These are phyloP conservation scores for Colletotrichum sp. DNA, from an alignment of 2,329 filamentous ascomycete species.

Conservation along the genomic window DNA sequence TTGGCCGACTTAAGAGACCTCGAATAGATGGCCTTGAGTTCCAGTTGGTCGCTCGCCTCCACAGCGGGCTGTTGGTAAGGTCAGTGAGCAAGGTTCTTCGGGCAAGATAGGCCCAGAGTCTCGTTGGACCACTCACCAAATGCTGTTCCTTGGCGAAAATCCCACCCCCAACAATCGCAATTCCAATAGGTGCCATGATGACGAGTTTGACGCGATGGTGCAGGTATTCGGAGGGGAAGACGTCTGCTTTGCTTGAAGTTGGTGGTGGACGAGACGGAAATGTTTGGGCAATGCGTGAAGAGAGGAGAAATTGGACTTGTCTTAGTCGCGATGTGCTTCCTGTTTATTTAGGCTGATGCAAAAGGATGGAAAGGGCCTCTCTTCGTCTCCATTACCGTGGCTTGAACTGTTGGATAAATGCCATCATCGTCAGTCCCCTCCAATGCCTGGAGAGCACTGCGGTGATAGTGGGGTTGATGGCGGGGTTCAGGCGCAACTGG, in stretches of 20 bases:
- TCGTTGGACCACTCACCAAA: conserved; percentile 44
- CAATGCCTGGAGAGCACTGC: not conserved
- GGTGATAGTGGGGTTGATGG: not conserved
- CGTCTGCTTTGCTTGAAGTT: not conserved
- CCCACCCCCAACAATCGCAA: conserved; percentile 68
- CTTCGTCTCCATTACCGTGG: not conserved
- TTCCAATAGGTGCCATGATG: conserved; percentile 46
- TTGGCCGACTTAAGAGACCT: conserved; percentile 65
- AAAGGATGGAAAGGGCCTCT: not conserved
- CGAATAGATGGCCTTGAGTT: conserved; percentile 71
- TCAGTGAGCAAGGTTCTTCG: not conserved
- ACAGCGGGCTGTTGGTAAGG: conserved; percentile 57
- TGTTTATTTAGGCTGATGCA: not conserved
- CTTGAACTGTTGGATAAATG: not conserved
- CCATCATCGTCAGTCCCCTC: conserved; percentile 10
- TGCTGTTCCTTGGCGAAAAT: conserved; percentile 67
- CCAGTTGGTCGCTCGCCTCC: conserved; percentile 51
- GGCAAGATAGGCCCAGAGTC: not conserved
- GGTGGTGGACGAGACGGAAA: not conserved
- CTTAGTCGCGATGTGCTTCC: not conserved
- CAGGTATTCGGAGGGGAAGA: not conserved
- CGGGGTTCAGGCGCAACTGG: not conserved
- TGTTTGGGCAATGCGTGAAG: not conserved
- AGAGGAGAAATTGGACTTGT: not conserved
- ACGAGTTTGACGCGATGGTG: not conserved